Conservation (phyloP, 106 monocot species). For the Gastrodia elata region DNA sequence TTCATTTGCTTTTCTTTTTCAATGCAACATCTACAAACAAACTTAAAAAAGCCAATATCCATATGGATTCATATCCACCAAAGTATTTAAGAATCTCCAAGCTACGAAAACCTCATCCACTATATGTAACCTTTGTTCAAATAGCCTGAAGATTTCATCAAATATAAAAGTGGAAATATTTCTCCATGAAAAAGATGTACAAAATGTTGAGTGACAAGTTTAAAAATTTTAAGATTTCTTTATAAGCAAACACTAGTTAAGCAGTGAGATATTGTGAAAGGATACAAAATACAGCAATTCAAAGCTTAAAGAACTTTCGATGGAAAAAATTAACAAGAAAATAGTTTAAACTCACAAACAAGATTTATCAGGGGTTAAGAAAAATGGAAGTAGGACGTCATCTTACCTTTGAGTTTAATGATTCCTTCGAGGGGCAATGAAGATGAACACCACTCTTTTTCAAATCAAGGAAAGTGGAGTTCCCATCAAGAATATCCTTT, state of each 20-base stretch:
- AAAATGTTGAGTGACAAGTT: not conserved
- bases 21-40: no score
- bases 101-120: not conserved
- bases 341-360: not conserved
- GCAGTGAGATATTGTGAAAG: not conserved
- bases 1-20: no score
- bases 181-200: not conserved
- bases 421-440: not conserved
- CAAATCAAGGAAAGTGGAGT: conserved; percentile 1
- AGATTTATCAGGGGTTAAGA: not conserved
- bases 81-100: not conserved
- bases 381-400: not conserved
- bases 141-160: not conserved
- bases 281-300: no score
- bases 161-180: not conserved
- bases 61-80: not conserved
- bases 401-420: not conserved
- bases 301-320: not conserved
- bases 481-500: conserved; percentile 6
- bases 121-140: not conserved
- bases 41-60: no score
- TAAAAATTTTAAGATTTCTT: not conserved
- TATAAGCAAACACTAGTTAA: not conserved
- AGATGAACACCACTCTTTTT: conserved; percentile 11
- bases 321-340: not conserved